Evolutionary conservation across 768 basidiomycete genomes (phyloP).

Genomic region (Stropharia rugosoannulata): DNA sequence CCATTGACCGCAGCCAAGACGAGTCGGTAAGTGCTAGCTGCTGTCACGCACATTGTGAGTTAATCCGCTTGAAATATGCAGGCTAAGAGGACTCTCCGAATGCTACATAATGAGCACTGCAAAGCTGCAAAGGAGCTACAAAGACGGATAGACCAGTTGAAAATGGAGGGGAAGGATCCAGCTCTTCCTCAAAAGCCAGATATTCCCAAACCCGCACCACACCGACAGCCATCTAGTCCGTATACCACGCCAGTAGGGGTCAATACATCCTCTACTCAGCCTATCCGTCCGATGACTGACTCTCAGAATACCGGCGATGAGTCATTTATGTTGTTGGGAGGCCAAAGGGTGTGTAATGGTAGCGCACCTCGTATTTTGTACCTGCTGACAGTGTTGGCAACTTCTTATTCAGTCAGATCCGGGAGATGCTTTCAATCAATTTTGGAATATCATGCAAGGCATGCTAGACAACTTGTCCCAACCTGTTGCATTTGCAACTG

Average conservation of each 20-base stretch:
- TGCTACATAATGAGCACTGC: constrained; percentile 73
- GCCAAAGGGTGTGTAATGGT: constrained; percentile 59
- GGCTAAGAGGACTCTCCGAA: constrained; percentile 76
- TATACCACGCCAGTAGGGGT: constrained; percentile 33
- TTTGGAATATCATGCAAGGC: constrained; percentile 87
- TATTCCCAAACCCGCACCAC: constrained; percentile 21
- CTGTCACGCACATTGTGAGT: not conserved
- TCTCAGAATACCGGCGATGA: constrained; percentile 73
- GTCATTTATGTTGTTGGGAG: constrained; percentile 83
- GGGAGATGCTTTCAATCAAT: constrained; percentile 84
- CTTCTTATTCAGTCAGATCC: constrained; percentile 60
- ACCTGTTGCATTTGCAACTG: constrained; percentile 81
- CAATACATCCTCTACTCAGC: constrained; percentile 47
- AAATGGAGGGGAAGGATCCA: constrained; percentile 78
- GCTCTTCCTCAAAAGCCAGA: constrained; percentile 63
- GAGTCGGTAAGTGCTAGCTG: constrained; percentile 53
- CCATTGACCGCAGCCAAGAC: constrained; percentile 71
- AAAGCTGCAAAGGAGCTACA: constrained; percentile 73
- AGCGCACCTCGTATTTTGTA: constrained; percentile 5
- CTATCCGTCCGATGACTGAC: constrained; percentile 44
- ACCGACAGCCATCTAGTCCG: constrained; percentile 28
- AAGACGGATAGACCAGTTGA: constrained; percentile 67
- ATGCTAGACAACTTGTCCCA: constrained; percentile 87
- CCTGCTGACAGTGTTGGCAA: not conserved
- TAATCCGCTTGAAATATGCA: constrained; percentile 25